Percentiles rank a stretch among this genome's conserved stretches.
phyloP scores from a whole-genome alignment of 2,329 filamentous ascomycete genomes.

The Didymella segeticola region DNA sequence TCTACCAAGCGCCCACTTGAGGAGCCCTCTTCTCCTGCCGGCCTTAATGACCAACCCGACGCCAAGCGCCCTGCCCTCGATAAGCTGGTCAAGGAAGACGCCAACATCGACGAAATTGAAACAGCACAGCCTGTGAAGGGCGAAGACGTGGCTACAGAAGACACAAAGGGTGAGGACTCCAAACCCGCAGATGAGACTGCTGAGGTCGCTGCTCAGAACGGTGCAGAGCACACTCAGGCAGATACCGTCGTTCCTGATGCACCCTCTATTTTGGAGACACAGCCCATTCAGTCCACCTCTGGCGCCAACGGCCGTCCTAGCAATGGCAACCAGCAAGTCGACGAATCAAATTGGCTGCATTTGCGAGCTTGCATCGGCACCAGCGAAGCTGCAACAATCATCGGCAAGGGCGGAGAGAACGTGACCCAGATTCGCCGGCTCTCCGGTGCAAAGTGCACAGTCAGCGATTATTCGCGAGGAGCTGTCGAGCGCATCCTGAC shows the following conservation, averaged over 20 bases:
- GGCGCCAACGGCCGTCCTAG: slow-evolving; percentile 59
- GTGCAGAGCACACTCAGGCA: slow-evolving; percentile 67
- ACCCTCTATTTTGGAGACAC: slow-evolving; percentile 56
- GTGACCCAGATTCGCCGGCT: slow-evolving; percentile 95
- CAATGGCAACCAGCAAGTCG: slow-evolving; percentile 65
- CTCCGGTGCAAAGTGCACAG: slow-evolving; percentile 97
- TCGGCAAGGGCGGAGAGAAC: slow-evolving; percentile 98
- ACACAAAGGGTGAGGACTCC: slow-evolving; percentile 37
- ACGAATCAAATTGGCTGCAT: slow-evolving; percentile 96
- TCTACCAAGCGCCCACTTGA: slow-evolving; percentile 94
- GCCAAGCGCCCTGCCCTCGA: slow-evolving; percentile 96
- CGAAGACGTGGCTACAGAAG: slow-evolving; percentile 43
- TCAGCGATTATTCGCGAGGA: slow-evolving; percentile 96
- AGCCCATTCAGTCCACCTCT: slow-evolving; percentile 65
- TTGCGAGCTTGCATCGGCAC: slow-evolving; percentile 97
- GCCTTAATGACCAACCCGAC: slow-evolving; percentile 90
- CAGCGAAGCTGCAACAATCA: slow-evolving; percentile 95
- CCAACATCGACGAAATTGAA: slow-evolving; percentile 57
- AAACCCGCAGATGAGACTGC: slow-evolving; percentile 32
- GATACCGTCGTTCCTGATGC: slow-evolving; percentile 75
- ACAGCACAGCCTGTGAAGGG: slow-evolving; percentile 45
- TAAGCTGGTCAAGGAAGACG: slow-evolving; percentile 78
- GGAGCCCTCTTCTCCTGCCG: slow-evolving; percentile 93
- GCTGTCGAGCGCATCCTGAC: slow-evolving; percentile 97
- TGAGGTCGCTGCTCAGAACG: slow-evolving; percentile 51